phyloP scores from a whole-genome alignment of 2,329 filamentous ascomycete genomes.

The Lecanicillium sp. region DNA sequence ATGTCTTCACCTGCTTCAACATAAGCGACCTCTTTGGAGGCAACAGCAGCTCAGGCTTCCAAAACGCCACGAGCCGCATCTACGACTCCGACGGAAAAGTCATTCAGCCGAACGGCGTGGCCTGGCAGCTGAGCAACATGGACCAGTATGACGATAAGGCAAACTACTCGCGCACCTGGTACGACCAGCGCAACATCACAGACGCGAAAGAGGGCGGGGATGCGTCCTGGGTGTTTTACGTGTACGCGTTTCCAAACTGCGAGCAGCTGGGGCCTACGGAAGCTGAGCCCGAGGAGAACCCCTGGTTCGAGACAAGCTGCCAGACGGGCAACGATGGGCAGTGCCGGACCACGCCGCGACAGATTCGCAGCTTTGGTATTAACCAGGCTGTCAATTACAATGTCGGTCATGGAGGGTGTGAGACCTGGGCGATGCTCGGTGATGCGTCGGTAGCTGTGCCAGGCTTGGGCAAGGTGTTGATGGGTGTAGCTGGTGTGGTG shows the following conservation, averaged over 20 bases:
- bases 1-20: background rate
- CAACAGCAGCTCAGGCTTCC: background rate
- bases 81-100: background rate
- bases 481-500: too few species aligned
- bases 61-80: background rate
- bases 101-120: background rate
- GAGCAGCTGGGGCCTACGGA: background rate
- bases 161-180: background rate
- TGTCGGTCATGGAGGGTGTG: background rate
- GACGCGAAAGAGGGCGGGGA: background rate
- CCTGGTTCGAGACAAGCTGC: slow-evolving; percentile 9
- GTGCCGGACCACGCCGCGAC: slow-evolving; percentile 5
- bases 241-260: background rate
- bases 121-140: background rate
- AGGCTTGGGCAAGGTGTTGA: too few species aligned
- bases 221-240: background rate
- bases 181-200: background rate
- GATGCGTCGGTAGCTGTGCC: background rate
- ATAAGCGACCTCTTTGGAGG: background rate
- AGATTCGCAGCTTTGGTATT: slow-evolving; percentile 5
- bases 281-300: background rate
- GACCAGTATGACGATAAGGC: background rate
- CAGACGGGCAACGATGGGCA: slow-evolving; percentile 8
- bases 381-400: background rate
- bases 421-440: slow-evolving; percentile 1